These are phyloP conservation scores for Phaeosphaeria sp. DNA, from an alignment of 2,329 filamentous ascomycete species.

Conservation along the genomic window DNA sequence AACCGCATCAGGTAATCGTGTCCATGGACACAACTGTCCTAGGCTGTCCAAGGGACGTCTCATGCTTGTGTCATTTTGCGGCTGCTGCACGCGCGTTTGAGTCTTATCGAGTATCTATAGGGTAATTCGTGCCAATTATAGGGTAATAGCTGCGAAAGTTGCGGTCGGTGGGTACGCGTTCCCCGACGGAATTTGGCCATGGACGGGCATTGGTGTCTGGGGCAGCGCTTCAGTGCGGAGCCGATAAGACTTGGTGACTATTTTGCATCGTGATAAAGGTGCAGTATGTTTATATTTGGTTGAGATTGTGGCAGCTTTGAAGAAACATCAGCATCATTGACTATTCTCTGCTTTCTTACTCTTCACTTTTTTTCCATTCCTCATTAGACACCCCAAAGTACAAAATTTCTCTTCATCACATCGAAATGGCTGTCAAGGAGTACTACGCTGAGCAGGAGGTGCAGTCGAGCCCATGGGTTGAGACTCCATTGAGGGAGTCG, in stretches of 20 bases:
- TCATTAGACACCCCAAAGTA: background rate
- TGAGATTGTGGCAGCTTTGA: constrained; percentile 2
- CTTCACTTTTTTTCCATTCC: background rate
- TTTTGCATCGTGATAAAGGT: constrained; percentile 18
- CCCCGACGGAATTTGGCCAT: constrained; percentile 15
- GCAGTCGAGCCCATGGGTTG: constrained; percentile 63
- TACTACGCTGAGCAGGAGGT: constrained; percentile 25
- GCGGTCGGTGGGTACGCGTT: constrained; percentile 16
- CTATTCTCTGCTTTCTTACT: background rate
- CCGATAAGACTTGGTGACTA: constrained; percentile 24
- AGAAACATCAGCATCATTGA: background rate
- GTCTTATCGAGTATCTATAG: constrained; percentile 43
- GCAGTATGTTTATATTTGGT: constrained; percentile 4
- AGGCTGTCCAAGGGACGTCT: constrained; percentile 9
- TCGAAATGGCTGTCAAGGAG: constrained; percentile 4
- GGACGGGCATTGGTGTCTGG: constrained; percentile 14
- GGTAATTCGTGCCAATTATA: constrained; percentile 43
- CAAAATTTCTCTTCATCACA: background rate
- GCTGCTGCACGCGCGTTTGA: constrained; percentile 23
- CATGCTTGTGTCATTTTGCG: constrained; percentile 35
- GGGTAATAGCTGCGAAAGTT: constrained; percentile 42
- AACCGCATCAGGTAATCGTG: constrained; percentile 39
- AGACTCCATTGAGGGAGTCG: constrained; percentile 75
- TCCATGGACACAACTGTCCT: constrained; percentile 22
- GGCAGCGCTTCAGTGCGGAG: constrained; percentile 29